Percentiles rank a stretch among this genome's conserved stretches.
Evolutionary conservation across 139 green algal genomes (phyloP).

Genomic region (Volvox africanus): DNA sequence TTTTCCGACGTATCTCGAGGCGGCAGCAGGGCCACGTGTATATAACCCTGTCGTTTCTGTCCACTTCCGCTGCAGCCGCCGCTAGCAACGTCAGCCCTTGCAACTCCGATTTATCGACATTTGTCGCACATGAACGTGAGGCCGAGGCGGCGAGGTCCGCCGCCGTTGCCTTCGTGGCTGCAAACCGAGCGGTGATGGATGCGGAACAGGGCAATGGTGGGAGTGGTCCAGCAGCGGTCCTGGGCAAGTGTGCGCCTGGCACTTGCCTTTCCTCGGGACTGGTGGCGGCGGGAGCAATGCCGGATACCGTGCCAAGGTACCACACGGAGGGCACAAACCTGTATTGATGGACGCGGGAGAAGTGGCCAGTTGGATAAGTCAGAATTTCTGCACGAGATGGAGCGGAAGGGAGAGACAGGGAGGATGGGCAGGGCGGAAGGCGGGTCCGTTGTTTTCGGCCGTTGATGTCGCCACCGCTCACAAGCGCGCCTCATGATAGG

Average conservation of each 20-base stretch:
- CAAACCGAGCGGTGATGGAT: neutral
- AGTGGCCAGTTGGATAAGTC: too few species aligned
- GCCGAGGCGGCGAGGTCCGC: neutral
- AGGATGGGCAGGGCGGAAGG: neutral
- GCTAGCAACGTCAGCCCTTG: neutral
- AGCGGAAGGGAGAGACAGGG: too few species aligned
- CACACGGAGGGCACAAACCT: neutral
- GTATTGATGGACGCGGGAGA: neutral
- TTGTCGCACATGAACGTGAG: neutral
- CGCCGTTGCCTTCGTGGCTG: neutral
- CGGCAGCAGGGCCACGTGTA: conserved; percentile 6
- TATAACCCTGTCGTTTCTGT: neutral
- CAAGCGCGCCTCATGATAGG: too few species aligned
- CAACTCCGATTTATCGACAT: neutral
- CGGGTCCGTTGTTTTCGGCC: neutral
- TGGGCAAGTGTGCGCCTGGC: neutral
- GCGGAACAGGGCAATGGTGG: neutral
- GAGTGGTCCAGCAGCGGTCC: neutral
- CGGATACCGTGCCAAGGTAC: conserved; percentile 3
- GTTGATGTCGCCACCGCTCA: neutral
- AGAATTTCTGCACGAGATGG: too few species aligned
- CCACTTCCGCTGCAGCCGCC: neutral
- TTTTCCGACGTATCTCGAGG: neutral
- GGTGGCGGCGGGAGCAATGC: neutral
- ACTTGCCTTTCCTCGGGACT: neutral